Evolutionary conservation across 2,329 filamentous ascomycete species (phyloP), one percentile per base, ranked within the genome.

Genomic region (Cladophialophora psammophila): DNA sequence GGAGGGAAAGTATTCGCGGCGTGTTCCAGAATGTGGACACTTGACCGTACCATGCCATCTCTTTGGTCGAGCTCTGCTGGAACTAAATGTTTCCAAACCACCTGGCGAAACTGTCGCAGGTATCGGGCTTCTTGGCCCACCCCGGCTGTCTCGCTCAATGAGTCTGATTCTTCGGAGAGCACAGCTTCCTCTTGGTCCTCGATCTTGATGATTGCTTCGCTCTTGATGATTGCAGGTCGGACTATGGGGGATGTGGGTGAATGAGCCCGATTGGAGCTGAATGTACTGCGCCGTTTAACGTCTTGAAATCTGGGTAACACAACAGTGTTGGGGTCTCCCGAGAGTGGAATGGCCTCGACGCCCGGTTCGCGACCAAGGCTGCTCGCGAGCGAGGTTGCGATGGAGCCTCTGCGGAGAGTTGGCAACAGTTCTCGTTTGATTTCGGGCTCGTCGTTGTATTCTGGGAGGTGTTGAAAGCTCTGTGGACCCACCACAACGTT

Each of bases 401-500:
- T 63, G 31, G 73, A 76, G 10, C 68, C 67, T 63, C 74, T 69
- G 42, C 73, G 72, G 53, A 72, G 64, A 54, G 68, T 69, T 53
- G 70, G 69, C 50, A 67, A 57, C 62, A 65, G 62, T 62, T 72
- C 71, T 64, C 67, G 75, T 50, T 72, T 72, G 64, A 71, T 74
- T 20, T 79, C 76, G 7, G 68, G 65, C 34, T 78, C 76, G 36
- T 79, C 77, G 68, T 76, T 78, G 72, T 86, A 86, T 71, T 87
- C 85, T 4, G 84, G 82, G 8, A 84, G 75, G 35, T 80, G 77
- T 32, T 79, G 77, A 72, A 88, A 88, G 74, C 83, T 87, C 15
- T 82, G 79, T 5, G 82, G 85, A 48, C 85, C 85, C 63, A 84
- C 81, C 20, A 87, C 78, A 20, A 88, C 84, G 72, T 84, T 80